Base-by-base conservation (phyloP, 225 moss, liverwort and hornwort genomes). In the Climacium dendroides region DNA sequence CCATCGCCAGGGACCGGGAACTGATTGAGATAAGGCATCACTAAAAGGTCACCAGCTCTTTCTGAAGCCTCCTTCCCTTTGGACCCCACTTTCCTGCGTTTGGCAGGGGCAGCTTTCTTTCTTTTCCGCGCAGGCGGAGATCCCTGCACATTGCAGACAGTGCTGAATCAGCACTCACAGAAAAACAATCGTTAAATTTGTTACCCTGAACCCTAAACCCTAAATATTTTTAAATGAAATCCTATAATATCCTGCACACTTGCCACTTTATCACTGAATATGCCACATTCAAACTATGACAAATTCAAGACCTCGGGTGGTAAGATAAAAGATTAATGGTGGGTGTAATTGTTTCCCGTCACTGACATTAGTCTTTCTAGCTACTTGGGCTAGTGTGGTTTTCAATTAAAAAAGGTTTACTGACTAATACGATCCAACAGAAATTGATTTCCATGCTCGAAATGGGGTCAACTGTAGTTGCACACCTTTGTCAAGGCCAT, bases 1-100 rank as follows among this genome's bases (percentile, higher is more conserved):
- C 92, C 95, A 77, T 94, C 89, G 53, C 90, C 83, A 82, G 96
- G 96, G 57, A 96, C 90, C 17, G 92, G 92, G 69, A 94, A 97
- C 48, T 94, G 96, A 67, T 95, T 95, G 20, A 97, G 89, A 73
- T 94, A 97, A 19, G 95, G 96, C 74, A 95, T 70, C 85, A 97
- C 96, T 45, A 97, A 90, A 60, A 90, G 85, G n/a, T 93, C 95
- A 43, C 95, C 96, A 67, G 94, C 96, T 90, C 92, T 92, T 67
- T 86, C 93, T 26, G 26, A 84, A 18, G 92, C 86, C 84, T 94
- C 92, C 82, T 90, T 96, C 30, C 88, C 94, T 90, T 95, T 95
- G 12, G 71, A 25, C 55, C 93, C 90, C 69, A 87, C 88, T 86
- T 93, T 95, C 88, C 95, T 96, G 61, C 96, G 92, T 83, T 97